Evolutionary conservation across 2,329 filamentous ascomycete genomes (phyloP).

Genomic region (Thyridium curvatum): DNA sequence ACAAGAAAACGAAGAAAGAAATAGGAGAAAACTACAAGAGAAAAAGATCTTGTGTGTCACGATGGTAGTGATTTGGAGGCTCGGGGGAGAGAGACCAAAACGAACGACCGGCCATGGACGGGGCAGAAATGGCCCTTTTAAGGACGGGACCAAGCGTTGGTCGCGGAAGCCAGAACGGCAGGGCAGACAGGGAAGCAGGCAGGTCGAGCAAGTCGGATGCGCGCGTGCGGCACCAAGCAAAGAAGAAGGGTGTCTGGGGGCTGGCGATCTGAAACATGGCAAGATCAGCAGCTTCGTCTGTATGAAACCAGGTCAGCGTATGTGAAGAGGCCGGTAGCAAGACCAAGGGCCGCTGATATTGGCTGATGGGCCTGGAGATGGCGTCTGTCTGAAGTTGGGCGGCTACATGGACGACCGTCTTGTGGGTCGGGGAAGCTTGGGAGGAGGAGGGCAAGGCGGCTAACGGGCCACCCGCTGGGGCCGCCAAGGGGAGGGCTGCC

Average conservation of each 20-base stretch:
- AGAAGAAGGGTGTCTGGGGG: constrained; percentile 5
- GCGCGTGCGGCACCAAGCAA: too few species aligned
- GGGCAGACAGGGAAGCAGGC: too few species aligned
- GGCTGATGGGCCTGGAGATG: constrained; percentile 35
- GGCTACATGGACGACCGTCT: constrained; percentile 29
- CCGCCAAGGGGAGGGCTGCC: not conserved
- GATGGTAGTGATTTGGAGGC: constrained; percentile 1
- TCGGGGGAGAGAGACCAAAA: constrained; percentile 10
- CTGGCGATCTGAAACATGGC: constrained; percentile 24
- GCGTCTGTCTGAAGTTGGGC: constrained; percentile 43
- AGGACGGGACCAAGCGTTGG: not conserved
- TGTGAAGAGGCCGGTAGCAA: constrained; percentile 36
- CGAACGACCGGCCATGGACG: constrained; percentile 6
- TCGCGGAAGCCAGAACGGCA: too few species aligned
- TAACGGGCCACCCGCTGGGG: constrained; percentile 3
- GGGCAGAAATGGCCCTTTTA: not conserved
- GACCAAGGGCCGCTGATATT: constrained; percentile 41
- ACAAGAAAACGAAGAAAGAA: too few species aligned
- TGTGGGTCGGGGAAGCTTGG: constrained; percentile 4
- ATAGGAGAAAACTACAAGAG: constrained; percentile 11
- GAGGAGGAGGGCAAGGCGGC: constrained; percentile 2
- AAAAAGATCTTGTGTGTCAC: not conserved
- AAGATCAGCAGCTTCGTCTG: constrained; percentile 22
- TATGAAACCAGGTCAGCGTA: constrained; percentile 48
- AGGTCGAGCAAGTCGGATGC: too few species aligned